Percentiles rank a stretch among this genome's conserved stretches.
phyloP scores from a whole-genome alignment of 257 asterid species.

The Catharanthus roseus region DNA sequence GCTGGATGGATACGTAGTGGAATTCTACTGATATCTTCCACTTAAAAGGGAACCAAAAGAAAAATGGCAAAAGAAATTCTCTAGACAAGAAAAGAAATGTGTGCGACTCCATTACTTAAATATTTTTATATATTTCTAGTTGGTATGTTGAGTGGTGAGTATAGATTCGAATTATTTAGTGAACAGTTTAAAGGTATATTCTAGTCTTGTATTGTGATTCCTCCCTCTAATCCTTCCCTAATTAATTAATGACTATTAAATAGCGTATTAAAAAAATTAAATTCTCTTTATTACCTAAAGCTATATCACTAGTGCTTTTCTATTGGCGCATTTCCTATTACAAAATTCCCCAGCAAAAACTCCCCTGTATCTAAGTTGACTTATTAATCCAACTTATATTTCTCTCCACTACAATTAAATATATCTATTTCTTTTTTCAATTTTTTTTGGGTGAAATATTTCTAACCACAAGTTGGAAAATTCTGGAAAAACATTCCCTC shows the following conservation, averaged over 20 bases:
- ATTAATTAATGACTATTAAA: too few species aligned
- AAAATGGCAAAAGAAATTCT: conserved; percentile 1
- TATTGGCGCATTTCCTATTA: not conserved
- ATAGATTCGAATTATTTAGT: too few species aligned
- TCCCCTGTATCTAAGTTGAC: not conserved
- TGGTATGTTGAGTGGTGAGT: too few species aligned
- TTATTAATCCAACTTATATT: not conserved
- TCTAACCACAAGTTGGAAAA: conserved; percentile 29
- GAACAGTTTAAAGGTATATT: too few species aligned
- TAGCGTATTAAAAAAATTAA: too few species aligned
- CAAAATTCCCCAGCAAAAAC: not conserved
- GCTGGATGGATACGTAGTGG: too few species aligned
- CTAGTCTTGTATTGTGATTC: too few species aligned
- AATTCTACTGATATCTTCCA: conserved; percentile 42
- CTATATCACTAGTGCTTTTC: not conserved
- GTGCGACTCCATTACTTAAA: too few species aligned
- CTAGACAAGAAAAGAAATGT: too few species aligned
- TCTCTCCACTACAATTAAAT: conserved; percentile 17
- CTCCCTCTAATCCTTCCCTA: too few species aligned
- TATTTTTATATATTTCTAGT: too few species aligned
- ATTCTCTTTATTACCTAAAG: not conserved
- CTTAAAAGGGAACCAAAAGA: conserved; percentile 16
- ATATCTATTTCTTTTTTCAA: not conserved
- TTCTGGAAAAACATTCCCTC: conserved; percentile 15
- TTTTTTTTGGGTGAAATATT: conserved; percentile 6